phyloP scores from a whole-genome alignment of 768 basidiomycete species.

The Leccinum disarticulatum region DNA sequence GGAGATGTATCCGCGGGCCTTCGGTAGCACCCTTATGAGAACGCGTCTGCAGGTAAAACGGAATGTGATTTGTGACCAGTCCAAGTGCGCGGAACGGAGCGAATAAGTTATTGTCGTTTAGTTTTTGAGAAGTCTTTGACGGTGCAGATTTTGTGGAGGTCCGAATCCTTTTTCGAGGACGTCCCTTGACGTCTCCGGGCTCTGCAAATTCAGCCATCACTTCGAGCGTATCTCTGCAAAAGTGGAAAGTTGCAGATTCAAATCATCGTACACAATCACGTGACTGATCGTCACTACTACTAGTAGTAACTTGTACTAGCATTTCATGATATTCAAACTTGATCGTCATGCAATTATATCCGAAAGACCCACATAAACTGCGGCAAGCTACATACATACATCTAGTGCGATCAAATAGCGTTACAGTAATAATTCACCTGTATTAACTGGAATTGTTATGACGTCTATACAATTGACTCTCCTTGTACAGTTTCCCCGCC shows the following conservation, averaged over 20 bases:
- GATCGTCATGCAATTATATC: not conserved
- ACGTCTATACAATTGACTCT: not conserved
- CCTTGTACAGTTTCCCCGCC: not conserved
- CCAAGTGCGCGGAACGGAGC: constrained; percentile 97
- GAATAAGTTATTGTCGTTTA: constrained; percentile 52
- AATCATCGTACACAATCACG: constrained; percentile 6
- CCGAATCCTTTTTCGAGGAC: constrained; percentile 27
- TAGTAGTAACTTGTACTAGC: too few relatives aligned
- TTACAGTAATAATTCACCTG: not conserved
- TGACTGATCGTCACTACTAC: constrained; percentile 2
- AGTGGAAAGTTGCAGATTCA: not conserved
- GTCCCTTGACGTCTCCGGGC: constrained; percentile 13
- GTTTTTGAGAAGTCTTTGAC: constrained; percentile 7
- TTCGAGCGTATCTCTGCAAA: constrained; percentile 1
- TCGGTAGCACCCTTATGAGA: constrained; percentile 82
- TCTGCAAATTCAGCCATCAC: constrained; percentile 24
- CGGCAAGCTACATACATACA: not conserved
- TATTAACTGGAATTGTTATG: not conserved
- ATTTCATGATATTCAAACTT: not conserved
- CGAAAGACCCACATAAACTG: not conserved
- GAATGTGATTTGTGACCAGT: constrained; percentile 86
- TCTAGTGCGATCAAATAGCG: not conserved
- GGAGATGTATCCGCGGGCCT: constrained; percentile 77
- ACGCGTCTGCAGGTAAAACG: constrained; percentile 84
- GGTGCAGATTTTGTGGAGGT: constrained; percentile 5